phyloP scores from a whole-genome alignment of 176 grass and related monocot genomes.

The Leersia perrieri region DNA sequence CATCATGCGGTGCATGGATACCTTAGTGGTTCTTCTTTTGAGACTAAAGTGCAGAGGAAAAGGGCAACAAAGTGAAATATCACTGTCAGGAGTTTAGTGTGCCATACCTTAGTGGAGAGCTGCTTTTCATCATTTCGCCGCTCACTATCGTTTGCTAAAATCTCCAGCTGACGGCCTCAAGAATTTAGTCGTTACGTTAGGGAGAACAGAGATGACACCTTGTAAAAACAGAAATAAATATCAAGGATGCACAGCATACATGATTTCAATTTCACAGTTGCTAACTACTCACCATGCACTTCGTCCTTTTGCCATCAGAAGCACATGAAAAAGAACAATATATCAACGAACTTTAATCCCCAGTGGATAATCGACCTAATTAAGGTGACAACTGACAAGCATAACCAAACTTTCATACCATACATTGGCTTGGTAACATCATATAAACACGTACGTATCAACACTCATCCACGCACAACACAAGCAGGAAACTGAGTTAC shows the following conservation, averaged over 20 bases:
- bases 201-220: background rate
- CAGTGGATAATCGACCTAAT: background rate
- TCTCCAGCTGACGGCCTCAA: background rate
- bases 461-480: background rate
- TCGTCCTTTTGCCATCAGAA: background rate
- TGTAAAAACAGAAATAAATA: background rate
- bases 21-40: background rate
- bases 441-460: background rate
- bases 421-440: background rate
- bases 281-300: background rate
- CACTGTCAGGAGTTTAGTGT: background rate
- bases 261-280: background rate
- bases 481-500: background rate
- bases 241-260: background rate
- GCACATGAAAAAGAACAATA: background rate
- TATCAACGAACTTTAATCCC: background rate
- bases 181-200: background rate
- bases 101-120: constrained; percentile 1
- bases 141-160: background rate
- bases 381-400: background rate
- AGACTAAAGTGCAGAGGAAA: constrained; percentile 8
- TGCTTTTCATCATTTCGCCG: background rate
- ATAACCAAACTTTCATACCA: background rate
- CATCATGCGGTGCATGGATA: background rate
- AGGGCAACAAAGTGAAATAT: constrained; percentile 1